These are phyloP conservation scores for Mycena sanguinolenta DNA, from an alignment of 768 basidiomycete genomes.

Conservation along the genomic window DNA sequence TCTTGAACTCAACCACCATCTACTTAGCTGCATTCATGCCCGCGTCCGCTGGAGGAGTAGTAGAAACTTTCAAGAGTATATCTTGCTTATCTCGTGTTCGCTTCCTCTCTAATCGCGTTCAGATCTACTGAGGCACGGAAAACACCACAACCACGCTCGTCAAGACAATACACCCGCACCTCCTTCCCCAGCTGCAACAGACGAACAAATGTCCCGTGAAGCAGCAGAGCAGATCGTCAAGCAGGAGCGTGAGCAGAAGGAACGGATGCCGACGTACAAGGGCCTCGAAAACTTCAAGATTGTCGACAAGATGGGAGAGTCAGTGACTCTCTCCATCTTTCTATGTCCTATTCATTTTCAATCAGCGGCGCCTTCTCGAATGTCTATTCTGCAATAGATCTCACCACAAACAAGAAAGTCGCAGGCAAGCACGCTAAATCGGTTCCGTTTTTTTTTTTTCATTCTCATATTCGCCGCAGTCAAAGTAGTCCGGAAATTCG, in stretches of 20 bases:
- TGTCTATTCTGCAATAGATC: slow-evolving; percentile 93
- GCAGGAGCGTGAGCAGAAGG: slow-evolving; percentile 80
- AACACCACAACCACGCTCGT: slow-evolving; percentile 66
- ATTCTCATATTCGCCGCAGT: slow-evolving; percentile 60
- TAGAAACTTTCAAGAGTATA: slow-evolving; percentile 91
- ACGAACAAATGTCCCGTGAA: slow-evolving; percentile 49
- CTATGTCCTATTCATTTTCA: slow-evolving; percentile 36
- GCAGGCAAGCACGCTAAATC: slow-evolving; percentile 70
- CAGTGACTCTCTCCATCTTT: slow-evolving; percentile 51
- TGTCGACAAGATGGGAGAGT: slow-evolving; percentile 94
- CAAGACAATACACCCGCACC: slow-evolving; percentile 41
- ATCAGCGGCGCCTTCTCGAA: slow-evolving; percentile 96
- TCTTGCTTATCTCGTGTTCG: slow-evolving; percentile 31
- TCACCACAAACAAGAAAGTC: slow-evolving; percentile 79
- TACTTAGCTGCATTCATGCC: slow-evolving; percentile 60
- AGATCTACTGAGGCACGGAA: slow-evolving; percentile 90
- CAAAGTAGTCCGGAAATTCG: slow-evolving; percentile 95
- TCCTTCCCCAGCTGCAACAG: slow-evolving; percentile 30
- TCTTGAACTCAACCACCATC: slow-evolving; percentile 14
- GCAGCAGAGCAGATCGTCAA: slow-evolving; percentile 78
- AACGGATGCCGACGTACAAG: slow-evolving; percentile 87
- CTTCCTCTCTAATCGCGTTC: slow-evolving; percentile 27
- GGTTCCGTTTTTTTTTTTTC: slow-evolving; percentile 33
- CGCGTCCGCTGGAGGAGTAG: slow-evolving; percentile 66
- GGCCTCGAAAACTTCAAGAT: slow-evolving; percentile 87